Evolutionary conservation across 306 rosid genomes (phyloP).

Genomic region (Leucaena leucocephala): DNA sequence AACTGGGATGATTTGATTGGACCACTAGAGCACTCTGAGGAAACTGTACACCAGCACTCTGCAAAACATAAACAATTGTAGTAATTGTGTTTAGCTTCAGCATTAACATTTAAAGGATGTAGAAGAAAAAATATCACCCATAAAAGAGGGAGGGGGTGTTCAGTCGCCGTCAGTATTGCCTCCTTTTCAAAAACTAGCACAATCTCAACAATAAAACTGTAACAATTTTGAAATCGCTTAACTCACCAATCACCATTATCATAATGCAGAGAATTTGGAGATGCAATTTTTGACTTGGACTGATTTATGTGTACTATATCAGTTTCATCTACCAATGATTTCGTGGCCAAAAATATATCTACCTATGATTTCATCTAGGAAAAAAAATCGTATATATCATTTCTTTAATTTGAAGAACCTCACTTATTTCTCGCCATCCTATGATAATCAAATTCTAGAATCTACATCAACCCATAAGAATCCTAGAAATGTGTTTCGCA

Average conservation of each 20-base stretch:
- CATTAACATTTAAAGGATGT: not conserved
- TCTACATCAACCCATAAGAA: slow-evolving; percentile 18
- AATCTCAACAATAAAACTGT: not conserved
- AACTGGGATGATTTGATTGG: slow-evolving; percentile 50
- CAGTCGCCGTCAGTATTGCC: slow-evolving; percentile 14
- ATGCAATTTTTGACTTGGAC: slow-evolving; percentile 9
- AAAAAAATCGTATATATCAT: not conserved
- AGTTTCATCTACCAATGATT: slow-evolving; percentile 13
- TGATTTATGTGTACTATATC: not conserved
- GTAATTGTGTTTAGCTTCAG: slow-evolving; percentile 9
- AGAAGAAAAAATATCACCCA: not conserved
- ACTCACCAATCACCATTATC: not conserved
- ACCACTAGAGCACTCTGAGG: slow-evolving; percentile 63
- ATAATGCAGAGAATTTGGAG: slow-evolving; percentile 16
- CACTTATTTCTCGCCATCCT: slow-evolving; percentile 15
- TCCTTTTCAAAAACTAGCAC: slow-evolving; percentile 5
- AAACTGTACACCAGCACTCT: slow-evolving; percentile 94
- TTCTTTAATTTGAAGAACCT: not conserved
- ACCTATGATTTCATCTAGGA: not conserved
- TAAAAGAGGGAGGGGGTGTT: no score
- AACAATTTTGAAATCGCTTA: not conserved
- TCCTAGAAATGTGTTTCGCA: not conserved
- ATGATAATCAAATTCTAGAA: slow-evolving; percentile 4
- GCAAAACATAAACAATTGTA: slow-evolving; percentile 39
- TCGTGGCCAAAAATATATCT: not conserved